Conservation (phyloP, 2,329 filamentous ascomycete genomes). For the Phialocephala sp. region DNA sequence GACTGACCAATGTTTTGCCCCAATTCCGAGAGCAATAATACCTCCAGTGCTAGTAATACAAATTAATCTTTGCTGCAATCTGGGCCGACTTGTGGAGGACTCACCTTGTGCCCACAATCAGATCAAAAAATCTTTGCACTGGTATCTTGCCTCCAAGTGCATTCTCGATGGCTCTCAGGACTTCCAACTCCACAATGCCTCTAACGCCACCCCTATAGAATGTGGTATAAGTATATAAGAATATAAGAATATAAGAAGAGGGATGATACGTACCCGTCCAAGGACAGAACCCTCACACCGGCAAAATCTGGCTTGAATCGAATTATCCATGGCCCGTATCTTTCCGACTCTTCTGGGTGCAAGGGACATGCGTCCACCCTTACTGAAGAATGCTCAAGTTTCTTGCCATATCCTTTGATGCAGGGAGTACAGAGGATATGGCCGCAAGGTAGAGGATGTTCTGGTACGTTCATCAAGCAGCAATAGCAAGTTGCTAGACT, state of each 20-base stretch:
- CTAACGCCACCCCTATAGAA: conserved; percentile 21
- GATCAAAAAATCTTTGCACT: conserved; percentile 27
- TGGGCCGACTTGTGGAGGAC: conserved; percentile 2
- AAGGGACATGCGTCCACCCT: conserved; percentile 2
- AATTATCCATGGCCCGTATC: background rate
- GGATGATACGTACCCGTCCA: conserved; percentile 11
- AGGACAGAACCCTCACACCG: conserved; percentile 2
- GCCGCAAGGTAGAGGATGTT: conserved; percentile 26
- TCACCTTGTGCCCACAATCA: conserved; percentile 28
- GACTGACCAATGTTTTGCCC: conserved; percentile 11
- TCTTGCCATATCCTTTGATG: conserved; percentile 15
- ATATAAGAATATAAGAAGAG: no score
- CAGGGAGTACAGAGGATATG: conserved; percentile 26
- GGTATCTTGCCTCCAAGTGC: conserved; percentile 15
- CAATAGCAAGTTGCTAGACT: conserved; percentile 37
- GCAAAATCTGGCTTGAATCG: conserved; percentile 5
- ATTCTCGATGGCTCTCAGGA: conserved; percentile 16
- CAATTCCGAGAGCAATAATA: conserved; percentile 21
- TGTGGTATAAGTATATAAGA: background rate
- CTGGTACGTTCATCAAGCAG: conserved; percentile 21
- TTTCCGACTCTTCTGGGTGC: background rate
- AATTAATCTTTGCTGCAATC: conserved; percentile 36
- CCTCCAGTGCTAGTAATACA: conserved; percentile 14
- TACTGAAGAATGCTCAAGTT: background rate
- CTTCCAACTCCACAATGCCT: conserved; percentile 23